Evolutionary conservation across 1,284 basidiomycete species (phyloP).

Genomic region (Sporisorium exsertum): DNA sequence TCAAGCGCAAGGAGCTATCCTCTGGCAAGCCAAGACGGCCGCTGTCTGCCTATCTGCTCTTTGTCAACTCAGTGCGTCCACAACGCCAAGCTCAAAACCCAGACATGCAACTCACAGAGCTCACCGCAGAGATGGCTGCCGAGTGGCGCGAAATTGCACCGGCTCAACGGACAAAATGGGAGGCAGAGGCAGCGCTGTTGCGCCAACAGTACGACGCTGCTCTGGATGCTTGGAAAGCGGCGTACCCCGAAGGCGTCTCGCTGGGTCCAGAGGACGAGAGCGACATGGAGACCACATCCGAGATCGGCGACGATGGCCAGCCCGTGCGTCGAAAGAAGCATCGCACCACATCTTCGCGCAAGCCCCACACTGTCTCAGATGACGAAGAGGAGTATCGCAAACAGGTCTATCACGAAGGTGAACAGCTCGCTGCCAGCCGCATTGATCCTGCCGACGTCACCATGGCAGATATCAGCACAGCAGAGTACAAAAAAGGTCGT

Average conservation of each 20-base stretch:
- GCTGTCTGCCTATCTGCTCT: conserved; percentile 45
- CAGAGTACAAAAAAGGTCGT: conserved; percentile 54
- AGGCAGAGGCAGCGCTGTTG: conserved; percentile 30
- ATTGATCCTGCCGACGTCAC: conserved; percentile 38
- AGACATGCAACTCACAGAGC: conserved; percentile 29
- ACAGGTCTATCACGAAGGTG: conserved; percentile 38
- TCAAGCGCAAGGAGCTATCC: conserved; percentile 48
- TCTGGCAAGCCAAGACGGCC: conserved; percentile 42
- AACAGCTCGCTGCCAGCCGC: conserved; percentile 29
- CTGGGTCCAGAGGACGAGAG: conserved; percentile 46
- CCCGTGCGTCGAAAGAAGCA: conserved; percentile 39
- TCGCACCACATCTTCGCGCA: conserved; percentile 16
- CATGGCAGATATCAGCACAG: conserved; percentile 53
- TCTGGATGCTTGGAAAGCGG: conserved; percentile 37
- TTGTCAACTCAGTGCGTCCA: conserved; percentile 46
- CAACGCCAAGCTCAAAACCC: conserved; percentile 31
- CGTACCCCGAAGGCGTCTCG: conserved; percentile 37
- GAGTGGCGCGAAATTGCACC: conserved; percentile 42
- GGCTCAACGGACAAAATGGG: conserved; percentile 35
- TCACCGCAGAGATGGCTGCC: conserved; percentile 42
- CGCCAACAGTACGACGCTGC: conserved; percentile 40
- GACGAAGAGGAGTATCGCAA: conserved; percentile 56
- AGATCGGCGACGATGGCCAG: conserved; percentile 38
- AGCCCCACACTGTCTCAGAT: conserved; percentile 53
- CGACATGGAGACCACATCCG: conserved; percentile 47